Percentiles rank a stretch among this genome's conserved stretches.
Conservation (phyloP, 176 grass and related monocot genomes). For the Oryza punctata region DNA sequence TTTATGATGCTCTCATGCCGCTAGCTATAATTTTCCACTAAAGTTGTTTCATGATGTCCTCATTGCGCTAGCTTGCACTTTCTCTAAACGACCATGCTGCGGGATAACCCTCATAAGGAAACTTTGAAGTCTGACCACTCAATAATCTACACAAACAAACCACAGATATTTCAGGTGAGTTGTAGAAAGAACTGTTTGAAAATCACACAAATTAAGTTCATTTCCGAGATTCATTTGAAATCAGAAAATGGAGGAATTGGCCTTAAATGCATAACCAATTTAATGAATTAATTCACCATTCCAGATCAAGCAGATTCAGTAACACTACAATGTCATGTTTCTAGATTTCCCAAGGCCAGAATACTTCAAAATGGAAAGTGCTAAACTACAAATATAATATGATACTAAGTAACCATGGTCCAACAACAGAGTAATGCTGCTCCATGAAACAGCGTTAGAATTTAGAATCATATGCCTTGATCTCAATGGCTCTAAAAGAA, state of each 20-base stretch:
- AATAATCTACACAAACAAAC: background rate
- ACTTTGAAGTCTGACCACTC: background rate
- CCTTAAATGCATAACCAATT: background rate
- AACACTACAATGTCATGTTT: background rate
- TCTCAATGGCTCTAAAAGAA: background rate
- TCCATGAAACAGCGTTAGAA: conserved; percentile 18
- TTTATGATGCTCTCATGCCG: background rate
- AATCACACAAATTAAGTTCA: background rate
- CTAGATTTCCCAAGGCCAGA: background rate
- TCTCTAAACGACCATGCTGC: background rate
- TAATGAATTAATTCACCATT: background rate
- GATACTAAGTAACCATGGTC: background rate
- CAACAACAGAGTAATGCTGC: background rate
- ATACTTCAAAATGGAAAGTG: background rate
- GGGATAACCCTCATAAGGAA: background rate
- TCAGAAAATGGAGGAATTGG: background rate
- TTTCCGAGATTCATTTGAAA: background rate
- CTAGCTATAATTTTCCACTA: background rate
- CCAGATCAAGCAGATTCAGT: background rate
- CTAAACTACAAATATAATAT: conserved; percentile 30
- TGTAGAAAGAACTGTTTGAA: background rate
- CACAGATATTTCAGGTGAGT: background rate
- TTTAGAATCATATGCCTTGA: conserved; percentile 30
- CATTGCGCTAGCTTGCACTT: conserved; percentile 6
- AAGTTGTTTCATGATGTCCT: background rate